These are phyloP conservation scores for Acer saccharum DNA, from an alignment of 345 rosid species.

Conservation along the genomic window DNA sequence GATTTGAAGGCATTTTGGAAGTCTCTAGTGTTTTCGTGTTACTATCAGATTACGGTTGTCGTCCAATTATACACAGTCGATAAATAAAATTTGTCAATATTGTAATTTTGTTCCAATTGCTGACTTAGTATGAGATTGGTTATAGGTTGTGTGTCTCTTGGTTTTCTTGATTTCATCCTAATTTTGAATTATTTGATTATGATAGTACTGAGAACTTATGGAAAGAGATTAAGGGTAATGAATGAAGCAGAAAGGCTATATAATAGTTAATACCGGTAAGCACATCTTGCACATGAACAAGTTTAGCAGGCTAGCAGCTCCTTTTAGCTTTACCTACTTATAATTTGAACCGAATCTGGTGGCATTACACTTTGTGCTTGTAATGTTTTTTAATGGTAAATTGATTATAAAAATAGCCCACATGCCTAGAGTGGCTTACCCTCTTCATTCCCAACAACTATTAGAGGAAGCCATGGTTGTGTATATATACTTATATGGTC, in stretches of 20 bases:
- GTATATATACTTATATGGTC: neutral
- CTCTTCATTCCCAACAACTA: slow-evolving; percentile 29
- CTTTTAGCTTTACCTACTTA: neutral
- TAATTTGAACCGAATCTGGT: neutral
- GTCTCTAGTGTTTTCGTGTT: neutral
- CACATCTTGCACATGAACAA: neutral
- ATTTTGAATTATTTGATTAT: too few species aligned
- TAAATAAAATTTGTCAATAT: neutral
- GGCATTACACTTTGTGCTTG: neutral
- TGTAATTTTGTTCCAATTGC: neutral
- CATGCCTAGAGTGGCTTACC: slow-evolving; percentile 40
- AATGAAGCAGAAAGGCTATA: neutral
- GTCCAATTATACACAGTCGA: neutral
- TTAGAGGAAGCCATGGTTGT: neutral
- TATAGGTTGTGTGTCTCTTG: neutral
- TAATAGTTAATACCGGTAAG: neutral
- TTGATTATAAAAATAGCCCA: slow-evolving; percentile 12
- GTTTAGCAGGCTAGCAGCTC: neutral
- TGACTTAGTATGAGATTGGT: neutral
- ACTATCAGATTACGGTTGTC: neutral
- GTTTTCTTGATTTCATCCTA: neutral
- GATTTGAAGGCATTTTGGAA: neutral
- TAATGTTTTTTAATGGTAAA: neutral
- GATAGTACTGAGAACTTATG: too few species aligned
- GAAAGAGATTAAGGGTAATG: neutral